Conservation (phyloP, 768 basidiomycete species). For the Boletus rex-veris region DNA sequence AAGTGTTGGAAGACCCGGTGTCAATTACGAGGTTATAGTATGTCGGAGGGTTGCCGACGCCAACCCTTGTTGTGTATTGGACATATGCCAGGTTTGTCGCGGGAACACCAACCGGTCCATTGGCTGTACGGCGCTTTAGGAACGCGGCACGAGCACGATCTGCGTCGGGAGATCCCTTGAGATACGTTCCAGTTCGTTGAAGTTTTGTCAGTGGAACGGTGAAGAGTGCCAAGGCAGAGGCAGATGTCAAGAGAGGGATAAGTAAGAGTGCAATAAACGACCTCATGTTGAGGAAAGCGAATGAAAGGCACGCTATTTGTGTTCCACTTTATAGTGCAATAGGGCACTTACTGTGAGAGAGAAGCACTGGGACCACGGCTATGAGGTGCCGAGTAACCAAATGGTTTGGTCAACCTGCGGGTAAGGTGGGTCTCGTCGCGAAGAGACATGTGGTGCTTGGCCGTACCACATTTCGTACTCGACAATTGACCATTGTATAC, state of each 20-base stretch:
- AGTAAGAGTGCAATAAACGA: constrained; percentile 3
- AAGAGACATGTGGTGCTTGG: too few relatives aligned
- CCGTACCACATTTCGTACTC: too few relatives aligned
- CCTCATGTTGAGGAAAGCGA: constrained; percentile 5
- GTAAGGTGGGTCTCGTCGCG: too few relatives aligned
- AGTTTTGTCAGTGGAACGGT: constrained; percentile 14
- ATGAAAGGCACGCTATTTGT: neutral
- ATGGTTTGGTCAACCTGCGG: too few relatives aligned
- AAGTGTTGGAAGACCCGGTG: constrained; percentile 33
- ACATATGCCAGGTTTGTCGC: constrained; percentile 12
- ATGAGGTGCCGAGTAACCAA: too few relatives aligned
- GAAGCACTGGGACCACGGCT: too few relatives aligned
- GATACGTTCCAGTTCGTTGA: constrained; percentile 9
- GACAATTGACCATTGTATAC: too few relatives aligned
- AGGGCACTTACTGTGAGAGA: too few relatives aligned
- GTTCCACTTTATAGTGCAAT: constrained; percentile 2
- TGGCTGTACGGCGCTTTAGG: neutral
- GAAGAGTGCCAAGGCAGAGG: constrained; percentile 2
- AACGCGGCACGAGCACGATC: constrained; percentile 15
- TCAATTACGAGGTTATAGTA: constrained; percentile 30
- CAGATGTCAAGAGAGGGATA: constrained; percentile 1
- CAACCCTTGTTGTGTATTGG: constrained; percentile 23
- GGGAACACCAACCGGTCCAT: constrained; percentile 9
- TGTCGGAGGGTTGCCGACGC: constrained; percentile 26
- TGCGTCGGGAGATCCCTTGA: constrained; percentile 16